Percentiles rank a stretch among this genome's conserved stretches.
Conservation (phyloP, 1,284 basidiomycete genomes). For the Trametes polyzona region DNA sequence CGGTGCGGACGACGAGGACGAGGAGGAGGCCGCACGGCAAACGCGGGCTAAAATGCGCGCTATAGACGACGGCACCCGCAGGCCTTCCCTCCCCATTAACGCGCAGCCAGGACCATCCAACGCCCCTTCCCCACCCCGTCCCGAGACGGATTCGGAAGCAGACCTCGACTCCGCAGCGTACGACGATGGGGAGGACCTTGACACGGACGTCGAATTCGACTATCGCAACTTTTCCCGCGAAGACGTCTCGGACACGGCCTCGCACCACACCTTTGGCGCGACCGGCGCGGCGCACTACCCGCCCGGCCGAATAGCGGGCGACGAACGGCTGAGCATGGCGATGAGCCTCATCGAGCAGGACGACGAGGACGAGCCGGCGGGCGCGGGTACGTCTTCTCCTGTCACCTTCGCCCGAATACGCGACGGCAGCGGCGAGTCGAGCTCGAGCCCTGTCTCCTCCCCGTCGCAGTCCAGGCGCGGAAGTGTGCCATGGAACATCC, state of each 20-base stretch:
- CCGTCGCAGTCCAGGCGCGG: constrained; percentile 23
- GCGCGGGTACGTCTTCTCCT: constrained; percentile 32
- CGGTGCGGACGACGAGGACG: constrained; percentile 38
- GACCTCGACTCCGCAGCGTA: constrained; percentile 29
- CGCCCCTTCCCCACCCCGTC: constrained; percentile 14
- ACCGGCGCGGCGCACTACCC: constrained; percentile 28
- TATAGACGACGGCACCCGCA: constrained; percentile 49
- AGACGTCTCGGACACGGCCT: constrained; percentile 47
- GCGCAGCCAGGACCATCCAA: constrained; percentile 20
- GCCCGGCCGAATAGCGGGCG: constrained; percentile 6
- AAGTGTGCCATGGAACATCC: constrained; percentile 33
- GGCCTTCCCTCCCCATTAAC: constrained; percentile 49
- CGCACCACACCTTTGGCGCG: constrained; percentile 52
- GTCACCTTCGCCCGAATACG: constrained; percentile 29
- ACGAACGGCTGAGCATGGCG: constrained; percentile 41
- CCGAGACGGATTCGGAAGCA: constrained; percentile 22
- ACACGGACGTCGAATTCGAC: constrained; percentile 44
- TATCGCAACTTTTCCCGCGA: constrained; percentile 27
- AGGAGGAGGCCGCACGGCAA: constrained; percentile 37
- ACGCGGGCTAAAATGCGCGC: constrained; percentile 50
- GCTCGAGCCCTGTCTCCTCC: constrained; percentile 18
- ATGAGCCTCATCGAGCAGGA: constrained; percentile 15
- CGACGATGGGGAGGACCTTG: constrained; percentile 36
- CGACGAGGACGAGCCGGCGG: constrained; percentile 45
- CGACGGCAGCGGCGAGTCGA: constrained; percentile 23